A percentile compares a stretch with the other conserved stretches of the same genome.
phyloP scores from a whole-genome alignment of 257 asterid genomes.

The Hygrophila difformis region DNA sequence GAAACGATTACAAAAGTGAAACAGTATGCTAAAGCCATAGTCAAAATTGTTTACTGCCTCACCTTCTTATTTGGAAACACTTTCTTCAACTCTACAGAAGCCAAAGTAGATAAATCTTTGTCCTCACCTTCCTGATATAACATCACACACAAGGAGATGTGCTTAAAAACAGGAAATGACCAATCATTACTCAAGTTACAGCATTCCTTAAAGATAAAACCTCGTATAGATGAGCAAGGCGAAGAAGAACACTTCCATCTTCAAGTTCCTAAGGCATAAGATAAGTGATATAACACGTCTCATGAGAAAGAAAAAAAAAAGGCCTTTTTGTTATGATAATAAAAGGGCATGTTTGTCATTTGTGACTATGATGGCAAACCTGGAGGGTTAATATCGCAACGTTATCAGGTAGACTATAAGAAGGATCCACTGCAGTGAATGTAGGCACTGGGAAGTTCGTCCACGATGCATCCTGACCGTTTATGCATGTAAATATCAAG shows the following conservation, averaged over 20 bases:
- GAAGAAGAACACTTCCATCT: conserved; percentile 57
- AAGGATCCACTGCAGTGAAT: conserved; percentile 69
- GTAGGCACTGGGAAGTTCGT: conserved; percentile 48
- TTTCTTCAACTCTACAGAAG: conserved; percentile 62
- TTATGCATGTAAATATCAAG: conserved; percentile 14
- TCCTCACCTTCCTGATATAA: conserved; percentile 97
- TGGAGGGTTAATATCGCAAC: conserved; percentile 84
- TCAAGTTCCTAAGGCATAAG: conserved; percentile 91
- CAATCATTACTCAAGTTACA: background rate
- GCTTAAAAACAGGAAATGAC: background rate
- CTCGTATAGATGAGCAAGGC: conserved; percentile 95
- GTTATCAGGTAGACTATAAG: conserved; percentile 77
- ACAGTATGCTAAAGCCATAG: no score
- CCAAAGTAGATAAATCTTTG: conserved; percentile 56
- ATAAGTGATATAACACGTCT: no score
- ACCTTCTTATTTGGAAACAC: conserved; percentile 74
- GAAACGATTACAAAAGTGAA: no score
- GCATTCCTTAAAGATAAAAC: no score
- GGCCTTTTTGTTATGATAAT: no score
- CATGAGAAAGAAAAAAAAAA: no score
- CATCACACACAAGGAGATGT: background rate
- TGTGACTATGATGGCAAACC: no score
- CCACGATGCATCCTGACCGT: conserved; percentile 47
- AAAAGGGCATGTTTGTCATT: no score
- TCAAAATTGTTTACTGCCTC: no score